These are phyloP conservation scores for Ogataea glucozyma DNA, from an alignment of 805 yeast species.

Conservation along the genomic window DNA sequence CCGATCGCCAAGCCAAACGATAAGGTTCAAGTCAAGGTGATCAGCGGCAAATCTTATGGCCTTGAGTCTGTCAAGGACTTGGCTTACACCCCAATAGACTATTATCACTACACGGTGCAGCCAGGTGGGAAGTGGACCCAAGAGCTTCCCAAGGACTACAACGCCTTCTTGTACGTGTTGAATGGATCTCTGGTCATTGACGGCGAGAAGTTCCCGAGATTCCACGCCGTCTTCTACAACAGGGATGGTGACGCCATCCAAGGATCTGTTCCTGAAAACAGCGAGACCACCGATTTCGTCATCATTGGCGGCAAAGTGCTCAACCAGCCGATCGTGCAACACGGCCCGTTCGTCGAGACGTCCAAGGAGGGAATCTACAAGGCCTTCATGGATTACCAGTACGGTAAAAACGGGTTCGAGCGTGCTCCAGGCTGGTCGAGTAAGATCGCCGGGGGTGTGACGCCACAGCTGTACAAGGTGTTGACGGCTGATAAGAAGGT, in stretches of 20 bases:
- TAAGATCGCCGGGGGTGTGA: constrained; percentile 38
- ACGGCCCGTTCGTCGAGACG: constrained; percentile 90
- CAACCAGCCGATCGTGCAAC: constrained; percentile 76
- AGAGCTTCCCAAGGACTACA: constrained; percentile 57
- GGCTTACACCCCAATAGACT: constrained; percentile 80
- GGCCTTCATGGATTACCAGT: constrained; percentile 73
- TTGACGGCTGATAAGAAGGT: constrained; percentile 24
- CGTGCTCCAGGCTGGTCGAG: constrained; percentile 61
- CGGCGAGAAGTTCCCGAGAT: constrained; percentile 44
- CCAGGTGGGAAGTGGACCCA: constrained; percentile 69
- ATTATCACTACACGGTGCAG: constrained; percentile 62
- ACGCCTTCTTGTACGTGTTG: constrained; percentile 67
- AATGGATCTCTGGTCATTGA: constrained; percentile 57
- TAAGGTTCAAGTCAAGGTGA: constrained; percentile 65
- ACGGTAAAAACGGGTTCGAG: constrained; percentile 68
- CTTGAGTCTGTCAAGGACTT: constrained; percentile 70
- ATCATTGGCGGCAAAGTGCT: constrained; percentile 75
- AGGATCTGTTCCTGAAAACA: constrained; percentile 51
- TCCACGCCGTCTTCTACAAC: constrained; percentile 62
- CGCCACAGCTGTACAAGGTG: constrained; percentile 27
- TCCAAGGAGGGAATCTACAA: constrained; percentile 62
- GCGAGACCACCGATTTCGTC: constrained; percentile 59
- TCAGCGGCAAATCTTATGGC: constrained; percentile 76
- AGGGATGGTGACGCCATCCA: constrained; percentile 63
- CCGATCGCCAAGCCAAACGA: constrained; percentile 69